Evolutionary conservation across 1,139 yeast species (phyloP).

Genomic region (Lodderomyces pseudojiufengensis): DNA sequence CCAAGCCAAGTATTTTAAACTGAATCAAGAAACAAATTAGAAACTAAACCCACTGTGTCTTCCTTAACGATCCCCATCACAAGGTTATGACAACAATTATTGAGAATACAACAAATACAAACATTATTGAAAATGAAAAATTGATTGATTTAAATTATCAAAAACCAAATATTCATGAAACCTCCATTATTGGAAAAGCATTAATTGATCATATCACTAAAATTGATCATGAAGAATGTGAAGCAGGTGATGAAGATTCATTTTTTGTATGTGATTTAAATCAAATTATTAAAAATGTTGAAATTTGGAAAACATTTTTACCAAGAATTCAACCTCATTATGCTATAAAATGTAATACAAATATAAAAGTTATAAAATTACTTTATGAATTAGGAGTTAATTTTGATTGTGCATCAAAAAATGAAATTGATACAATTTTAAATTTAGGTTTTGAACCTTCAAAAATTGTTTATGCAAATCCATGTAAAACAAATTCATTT

Average conservation of each 20-base stretch:
- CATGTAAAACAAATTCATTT: constrained; percentile 83
- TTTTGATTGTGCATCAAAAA: constrained; percentile 92
- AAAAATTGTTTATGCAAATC: constrained; percentile 86
- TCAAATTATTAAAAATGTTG: constrained; percentile 57
- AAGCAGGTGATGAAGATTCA: constrained; percentile 78
- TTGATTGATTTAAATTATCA: constrained; percentile 2
- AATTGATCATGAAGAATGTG: constrained; percentile 60
- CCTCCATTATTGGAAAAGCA: constrained; percentile 33
- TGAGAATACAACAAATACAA: background rate
- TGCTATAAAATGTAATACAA: constrained; percentile 93
- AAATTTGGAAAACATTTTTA: constrained; percentile 58
- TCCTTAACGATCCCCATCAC: constrained; percentile 2
- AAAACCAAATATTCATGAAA: background rate
- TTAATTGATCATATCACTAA: constrained; percentile 38
- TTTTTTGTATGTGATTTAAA: constrained; percentile 88
- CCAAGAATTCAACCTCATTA: constrained; percentile 82
- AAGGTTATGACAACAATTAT: constrained; percentile 5
- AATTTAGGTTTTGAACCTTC: constrained; percentile 58
- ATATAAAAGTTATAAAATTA: constrained; percentile 52
- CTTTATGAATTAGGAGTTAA: constrained; percentile 65
- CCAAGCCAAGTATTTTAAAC: constrained; percentile 2
- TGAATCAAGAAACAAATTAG: background rate
- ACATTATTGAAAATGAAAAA: constrained; percentile 14
- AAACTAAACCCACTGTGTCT: constrained; percentile 2
- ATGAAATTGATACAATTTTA: constrained; percentile 71